phyloP scores from a whole-genome alignment of 108 stramenopile genomes.

The Chaetoceros muelleri region DNA sequence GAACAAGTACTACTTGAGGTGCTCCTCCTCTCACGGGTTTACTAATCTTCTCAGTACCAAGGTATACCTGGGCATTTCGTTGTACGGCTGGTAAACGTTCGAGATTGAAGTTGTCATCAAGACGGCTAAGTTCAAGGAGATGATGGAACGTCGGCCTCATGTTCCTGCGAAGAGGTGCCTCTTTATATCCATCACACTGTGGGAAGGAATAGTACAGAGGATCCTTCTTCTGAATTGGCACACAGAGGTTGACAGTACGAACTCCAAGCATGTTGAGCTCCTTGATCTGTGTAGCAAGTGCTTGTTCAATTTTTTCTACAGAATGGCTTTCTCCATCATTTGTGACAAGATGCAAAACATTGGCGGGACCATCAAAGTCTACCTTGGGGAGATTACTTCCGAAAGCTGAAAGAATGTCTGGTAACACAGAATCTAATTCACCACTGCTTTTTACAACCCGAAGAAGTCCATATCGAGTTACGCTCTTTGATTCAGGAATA shows the following conservation, averaged over 20 bases:
- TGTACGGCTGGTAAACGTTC: slow-evolving; percentile 84
- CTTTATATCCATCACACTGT: slow-evolving; percentile 58
- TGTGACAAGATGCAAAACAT: slow-evolving; percentile 78
- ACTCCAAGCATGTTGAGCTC: slow-evolving; percentile 63
- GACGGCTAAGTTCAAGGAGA: slow-evolving; percentile 79
- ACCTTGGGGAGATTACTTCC: slow-evolving; percentile 42
- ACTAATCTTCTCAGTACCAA: slow-evolving; percentile 72
- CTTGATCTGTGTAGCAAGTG: slow-evolving; percentile 33
- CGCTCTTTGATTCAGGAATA: slow-evolving; percentile 46
- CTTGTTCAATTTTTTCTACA: slow-evolving; percentile 38
- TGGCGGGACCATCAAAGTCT: slow-evolving; percentile 50
- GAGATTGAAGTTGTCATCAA: slow-evolving; percentile 72
- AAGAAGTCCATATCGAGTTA: slow-evolving; percentile 59
- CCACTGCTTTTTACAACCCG: slow-evolving; percentile 38
- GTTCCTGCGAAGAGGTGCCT: slow-evolving; percentile 88
- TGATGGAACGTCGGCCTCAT: slow-evolving; percentile 97
- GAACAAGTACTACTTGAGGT: slow-evolving; percentile 88
- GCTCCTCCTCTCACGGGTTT: slow-evolving; percentile 49
- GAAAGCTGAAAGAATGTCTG: slow-evolving; percentile 47
- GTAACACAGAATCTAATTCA: slow-evolving; percentile 36
- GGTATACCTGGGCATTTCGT: slow-evolving; percentile 86
- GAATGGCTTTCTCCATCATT: slow-evolving; percentile 16
- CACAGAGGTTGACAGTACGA: slow-evolving; percentile 72
- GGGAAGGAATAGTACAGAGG: slow-evolving; percentile 85
- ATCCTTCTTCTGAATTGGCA: slow-evolving; percentile 56